Evolutionary conservation across 2,329 filamentous ascomycete species (phyloP).

Genomic region (Nothomitra cinnamomea): DNA sequence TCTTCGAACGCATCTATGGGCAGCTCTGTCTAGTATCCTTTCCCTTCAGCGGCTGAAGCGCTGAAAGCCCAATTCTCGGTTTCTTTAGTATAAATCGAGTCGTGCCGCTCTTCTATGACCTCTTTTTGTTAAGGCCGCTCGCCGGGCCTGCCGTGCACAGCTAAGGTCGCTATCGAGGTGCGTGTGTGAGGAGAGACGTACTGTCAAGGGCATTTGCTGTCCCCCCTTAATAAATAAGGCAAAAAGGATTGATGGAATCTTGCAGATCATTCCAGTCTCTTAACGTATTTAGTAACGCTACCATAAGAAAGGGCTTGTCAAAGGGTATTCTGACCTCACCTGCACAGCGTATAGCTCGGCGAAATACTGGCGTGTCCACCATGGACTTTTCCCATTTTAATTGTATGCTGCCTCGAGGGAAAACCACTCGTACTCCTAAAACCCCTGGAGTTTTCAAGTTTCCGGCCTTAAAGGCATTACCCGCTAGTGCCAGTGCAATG

Average conservation of each 20-base stretch:
- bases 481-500: slow-evolving; percentile 1
- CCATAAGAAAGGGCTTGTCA: background rate
- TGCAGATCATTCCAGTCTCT: background rate
- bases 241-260: background rate
- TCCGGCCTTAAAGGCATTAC: slow-evolving; percentile 1
- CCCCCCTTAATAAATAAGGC: slow-evolving; percentile 2
- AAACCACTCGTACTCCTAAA: background rate
- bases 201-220: slow-evolving; percentile 1
- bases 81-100: background rate
- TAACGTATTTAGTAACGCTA: background rate
- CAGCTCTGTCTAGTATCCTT: background rate
- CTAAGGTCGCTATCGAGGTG: background rate
- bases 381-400: background rate
- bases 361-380: background rate
- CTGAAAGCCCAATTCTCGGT: background rate
- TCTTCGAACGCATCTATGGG: background rate
- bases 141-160: background rate
- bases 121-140: background rate
- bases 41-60: background rate
- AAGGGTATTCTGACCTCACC: background rate
- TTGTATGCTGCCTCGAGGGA: background rate
- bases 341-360: background rate
- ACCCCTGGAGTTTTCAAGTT: background rate
- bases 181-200: background rate
- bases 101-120: background rate